These are phyloP conservation scores for Orbilia blumenaviensis DNA, from an alignment of 2,329 filamentous ascomycete genomes.

Conservation along the genomic window DNA sequence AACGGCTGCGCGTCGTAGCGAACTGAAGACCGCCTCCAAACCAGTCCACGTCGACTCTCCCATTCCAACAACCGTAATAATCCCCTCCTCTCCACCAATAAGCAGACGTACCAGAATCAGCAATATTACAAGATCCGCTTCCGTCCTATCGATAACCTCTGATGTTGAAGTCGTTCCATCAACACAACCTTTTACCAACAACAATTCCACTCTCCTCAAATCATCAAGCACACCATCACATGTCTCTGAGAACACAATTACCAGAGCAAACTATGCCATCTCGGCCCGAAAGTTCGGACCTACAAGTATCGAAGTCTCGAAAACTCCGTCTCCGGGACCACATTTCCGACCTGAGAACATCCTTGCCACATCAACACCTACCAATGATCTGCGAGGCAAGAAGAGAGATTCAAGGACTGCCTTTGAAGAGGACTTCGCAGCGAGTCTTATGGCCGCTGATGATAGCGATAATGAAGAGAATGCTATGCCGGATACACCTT, in stretches of 20 bases:
- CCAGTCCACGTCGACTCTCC: slow-evolving; percentile 28
- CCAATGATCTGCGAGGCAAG: slow-evolving; percentile 11
- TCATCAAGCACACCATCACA: neutral
- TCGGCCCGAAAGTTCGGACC: neutral
- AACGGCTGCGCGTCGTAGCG: slow-evolving; percentile 46
- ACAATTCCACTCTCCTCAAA: neutral
- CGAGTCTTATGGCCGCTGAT: slow-evolving; percentile 35
- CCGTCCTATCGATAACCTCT: slow-evolving; percentile 18
- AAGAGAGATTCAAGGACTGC: slow-evolving; percentile 49
- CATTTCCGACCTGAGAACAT: slow-evolving; percentile 14
- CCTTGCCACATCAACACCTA: slow-evolving; percentile 36
- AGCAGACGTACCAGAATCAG: neutral
- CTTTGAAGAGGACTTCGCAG: slow-evolving; percentile 47
- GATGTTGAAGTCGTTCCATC: slow-evolving; percentile 37
- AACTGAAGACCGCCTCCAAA: slow-evolving; percentile 19
- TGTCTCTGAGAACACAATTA: slow-evolving; percentile 42
- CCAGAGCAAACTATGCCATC: slow-evolving; percentile 30
- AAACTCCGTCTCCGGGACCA: slow-evolving; percentile 33
- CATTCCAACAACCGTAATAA: neutral
- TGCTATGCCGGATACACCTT: slow-evolving; percentile 29
- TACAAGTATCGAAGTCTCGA: slow-evolving; percentile 25
- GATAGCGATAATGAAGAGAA: slow-evolving; percentile 16
- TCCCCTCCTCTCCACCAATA: slow-evolving; percentile 32
- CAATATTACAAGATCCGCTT: slow-evolving; percentile 23
- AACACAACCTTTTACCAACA: slow-evolving; percentile 26